A percentile compares a stretch with the other conserved stretches of the same genome.
Evolutionary conservation across 305 asterid species (phyloP).

Genomic region (Rubia tinctorum): DNA sequence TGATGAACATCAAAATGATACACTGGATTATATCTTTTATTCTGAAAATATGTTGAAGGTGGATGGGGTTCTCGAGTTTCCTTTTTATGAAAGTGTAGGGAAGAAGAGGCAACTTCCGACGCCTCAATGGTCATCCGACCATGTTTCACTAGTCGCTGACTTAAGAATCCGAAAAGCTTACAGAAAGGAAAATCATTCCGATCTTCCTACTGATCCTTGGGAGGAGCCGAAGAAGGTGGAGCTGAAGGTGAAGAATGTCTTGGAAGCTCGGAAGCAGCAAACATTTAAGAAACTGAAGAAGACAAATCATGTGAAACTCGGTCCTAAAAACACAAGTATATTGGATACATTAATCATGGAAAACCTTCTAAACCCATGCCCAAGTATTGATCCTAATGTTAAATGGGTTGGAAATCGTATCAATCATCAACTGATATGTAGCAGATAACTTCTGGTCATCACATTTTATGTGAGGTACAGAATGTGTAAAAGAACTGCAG

Average conservation of each 20-base stretch:
- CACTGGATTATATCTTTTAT: slow-evolving; percentile 6
- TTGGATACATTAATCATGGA: neutral
- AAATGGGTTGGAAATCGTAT: neutral
- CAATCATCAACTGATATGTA: neutral
- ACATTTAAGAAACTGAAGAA: neutral
- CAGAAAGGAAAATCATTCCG: neutral
- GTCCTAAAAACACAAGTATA: neutral
- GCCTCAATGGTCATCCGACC: slow-evolving; percentile 95
- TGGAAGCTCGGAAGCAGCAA: neutral
- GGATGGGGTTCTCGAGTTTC: slow-evolving; percentile 76
- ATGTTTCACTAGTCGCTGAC: slow-evolving; percentile 79
- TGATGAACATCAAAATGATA: neutral
- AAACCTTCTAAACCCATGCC: neutral
- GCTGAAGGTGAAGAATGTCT: neutral
- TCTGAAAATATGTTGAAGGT: slow-evolving; percentile 71
- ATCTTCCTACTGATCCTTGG: slow-evolving; percentile 3
- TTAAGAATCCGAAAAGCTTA: slow-evolving; percentile 22
- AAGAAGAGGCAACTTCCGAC: slow-evolving; percentile 80
- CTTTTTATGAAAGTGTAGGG: slow-evolving; percentile 77
- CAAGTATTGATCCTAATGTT: neutral
- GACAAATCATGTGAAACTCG: neutral
- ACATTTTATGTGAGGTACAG: no score
- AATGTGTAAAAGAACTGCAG: no score
- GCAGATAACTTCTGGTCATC: no score
- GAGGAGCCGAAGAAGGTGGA: neutral